These are phyloP conservation scores for Canavalia gladiata DNA, from an alignment of 306 rosid species.

Conservation along the genomic window DNA sequence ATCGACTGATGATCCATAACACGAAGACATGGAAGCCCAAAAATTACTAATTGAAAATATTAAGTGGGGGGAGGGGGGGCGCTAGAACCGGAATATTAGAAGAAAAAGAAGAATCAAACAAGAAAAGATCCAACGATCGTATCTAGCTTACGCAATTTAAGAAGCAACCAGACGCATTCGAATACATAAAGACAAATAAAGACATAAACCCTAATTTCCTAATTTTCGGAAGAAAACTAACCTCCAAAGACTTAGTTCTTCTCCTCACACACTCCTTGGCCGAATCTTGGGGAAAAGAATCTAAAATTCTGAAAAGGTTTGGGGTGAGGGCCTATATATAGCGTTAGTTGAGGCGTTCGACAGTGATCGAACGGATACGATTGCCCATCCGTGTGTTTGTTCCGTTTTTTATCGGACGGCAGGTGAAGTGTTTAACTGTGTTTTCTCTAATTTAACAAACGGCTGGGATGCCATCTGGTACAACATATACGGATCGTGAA, in stretches of 20 bases:
- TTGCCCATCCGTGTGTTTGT: constrained; percentile 63
- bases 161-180: background rate
- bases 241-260: constrained; percentile 42
- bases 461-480: constrained; percentile 47
- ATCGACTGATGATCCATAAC: background rate
- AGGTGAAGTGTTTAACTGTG: constrained; percentile 44
- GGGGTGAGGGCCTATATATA: constrained; percentile 53
- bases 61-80: background rate
- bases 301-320: rapidly evolving
- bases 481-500: constrained; percentile 55
- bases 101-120: background rate
- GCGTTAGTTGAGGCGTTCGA: background rate
- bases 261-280: background rate
- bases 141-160: background rate
- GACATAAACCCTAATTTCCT: constrained; percentile 17
- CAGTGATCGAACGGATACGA: constrained; percentile 57
- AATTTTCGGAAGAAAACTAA: background rate
- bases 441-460: constrained; percentile 53
- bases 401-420: constrained; percentile 54
- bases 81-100: background rate
- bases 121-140: too few species aligned
- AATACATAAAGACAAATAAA: background rate
- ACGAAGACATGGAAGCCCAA: background rate
- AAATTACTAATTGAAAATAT: background rate
- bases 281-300: background rate